Base-by-base conservation (phyloP, 2,329 filamentous ascomycete genomes). In the Aspergillus novoparasiticus region DNA sequence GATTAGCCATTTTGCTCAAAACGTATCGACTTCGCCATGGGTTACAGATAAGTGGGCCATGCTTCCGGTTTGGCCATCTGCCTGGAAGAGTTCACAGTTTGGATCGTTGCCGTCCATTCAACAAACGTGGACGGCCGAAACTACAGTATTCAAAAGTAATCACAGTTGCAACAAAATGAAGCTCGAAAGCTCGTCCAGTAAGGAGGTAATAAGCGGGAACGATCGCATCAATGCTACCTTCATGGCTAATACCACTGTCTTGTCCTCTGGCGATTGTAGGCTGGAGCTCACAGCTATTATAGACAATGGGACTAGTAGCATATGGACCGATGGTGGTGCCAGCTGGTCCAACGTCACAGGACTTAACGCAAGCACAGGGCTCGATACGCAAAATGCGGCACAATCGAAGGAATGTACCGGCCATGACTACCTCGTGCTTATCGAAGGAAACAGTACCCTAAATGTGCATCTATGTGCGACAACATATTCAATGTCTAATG, bases 61-160 rank as follows among this genome's bases (percentile, higher is more conserved):
- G 55, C 55, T 57, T 34, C 55, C 55, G 6, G 30, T 57, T 21
- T 57, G 55, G 55, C 55, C 55, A n/a, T 26, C 55, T 19, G 26
- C 32, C 30, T 48, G 55, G 55, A 26, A 43, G 43, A 57, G 30
- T 16, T 6, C 23, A 19, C 41, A 26, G 28, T 14, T 57, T 46
- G 55, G 55, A 21, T 57, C 23, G 19, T 32, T 57, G 10, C 43
- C 55, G 14, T 48, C 55, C 21, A 16, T 28, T 14, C 45, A 36
- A 23, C 55, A 57, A 21, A 32, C 36, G 19, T 57, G 55, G 55
- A 43, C 12, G 55, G 55, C 45, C n/a, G 39, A 46, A 30, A 57
- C 55, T n/a, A 57, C 55, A 2, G 34, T 23, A 26, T 57, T 57
- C 43, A 57, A 39, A 32, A 57, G 26, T 46, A 26, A 57, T 12